These are phyloP conservation scores for Smithsoniella earleae DNA, from an alignment of 163 green algal species.

Conservation along the genomic window DNA sequence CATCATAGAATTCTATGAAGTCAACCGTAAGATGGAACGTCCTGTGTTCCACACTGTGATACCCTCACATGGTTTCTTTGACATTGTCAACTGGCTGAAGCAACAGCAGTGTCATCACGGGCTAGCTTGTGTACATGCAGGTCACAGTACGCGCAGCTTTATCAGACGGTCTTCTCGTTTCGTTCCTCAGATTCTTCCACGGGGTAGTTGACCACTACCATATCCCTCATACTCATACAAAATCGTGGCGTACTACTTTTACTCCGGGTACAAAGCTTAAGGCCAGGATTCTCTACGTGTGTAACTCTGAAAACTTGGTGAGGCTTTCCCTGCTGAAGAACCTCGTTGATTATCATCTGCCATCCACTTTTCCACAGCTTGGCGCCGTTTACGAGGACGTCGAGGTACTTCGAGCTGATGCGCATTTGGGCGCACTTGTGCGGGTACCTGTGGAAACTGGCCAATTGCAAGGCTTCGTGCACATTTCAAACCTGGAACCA, in stretches of 20 bases:
- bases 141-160: slow-evolving; percentile 45
- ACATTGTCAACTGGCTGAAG: too few species aligned
- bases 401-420: slow-evolving; percentile 60
- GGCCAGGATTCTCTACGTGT: slow-evolving; percentile 76
- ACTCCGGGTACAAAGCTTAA: slow-evolving; percentile 41
- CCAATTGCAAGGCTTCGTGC: slow-evolving; percentile 22
- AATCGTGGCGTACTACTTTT: slow-evolving; percentile 16
- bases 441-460: slow-evolving; percentile 41
- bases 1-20: background rate
- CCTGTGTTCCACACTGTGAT: too few species aligned
- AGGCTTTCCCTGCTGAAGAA: slow-evolving; percentile 64
- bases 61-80: too few species aligned
- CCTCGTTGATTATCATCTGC: slow-evolving; percentile 53
- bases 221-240: slow-evolving; percentile 38
- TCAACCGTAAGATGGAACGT: background rate
- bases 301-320: slow-evolving; percentile 60
- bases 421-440: slow-evolving; percentile 62
- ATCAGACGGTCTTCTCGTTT: slow-evolving; percentile 68
- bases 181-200: slow-evolving; percentile 83
- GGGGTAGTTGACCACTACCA: slow-evolving; percentile 79
- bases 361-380: slow-evolving; percentile 49
- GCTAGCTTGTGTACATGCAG: slow-evolving; percentile 3
- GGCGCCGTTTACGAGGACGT: slow-evolving; percentile 55
- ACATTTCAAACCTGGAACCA: slow-evolving; percentile 40
- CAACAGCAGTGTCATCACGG: too few species aligned